Percentiles rank a stretch among this genome's conserved stretches.
Conservation (phyloP, 2,329 filamentous ascomycete species). For the Paramyrothecium roridum region DNA sequence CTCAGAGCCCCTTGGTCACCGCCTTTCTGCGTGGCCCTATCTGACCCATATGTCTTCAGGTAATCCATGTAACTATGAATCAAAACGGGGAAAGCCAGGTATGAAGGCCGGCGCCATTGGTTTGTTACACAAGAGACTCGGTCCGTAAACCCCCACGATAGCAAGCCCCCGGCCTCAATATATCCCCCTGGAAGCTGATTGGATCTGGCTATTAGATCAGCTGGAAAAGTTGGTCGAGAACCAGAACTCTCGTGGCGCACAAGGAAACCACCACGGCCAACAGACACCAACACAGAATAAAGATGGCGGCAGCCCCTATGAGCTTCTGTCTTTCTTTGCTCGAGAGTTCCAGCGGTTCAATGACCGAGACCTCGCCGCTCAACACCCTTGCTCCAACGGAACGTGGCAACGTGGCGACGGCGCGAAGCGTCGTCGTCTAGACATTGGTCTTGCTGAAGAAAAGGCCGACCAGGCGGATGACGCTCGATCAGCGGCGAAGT, state of each 20-base stretch:
- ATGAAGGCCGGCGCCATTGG: slow-evolving; percentile 34
- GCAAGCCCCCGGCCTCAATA: too few relatives aligned
- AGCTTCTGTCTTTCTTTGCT: not conserved
- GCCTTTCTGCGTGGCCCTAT: not conserved
- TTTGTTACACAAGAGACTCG: slow-evolving; percentile 27
- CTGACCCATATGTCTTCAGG: not conserved
- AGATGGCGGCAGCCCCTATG: not conserved
- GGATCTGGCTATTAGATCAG: slow-evolving; percentile 1
- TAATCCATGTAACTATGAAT: slow-evolving; percentile 23
- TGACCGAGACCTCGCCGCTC: not conserved
- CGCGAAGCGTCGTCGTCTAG: not conserved
- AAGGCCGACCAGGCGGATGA: not conserved
- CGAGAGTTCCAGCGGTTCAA: not conserved
- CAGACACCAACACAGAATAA: not conserved
- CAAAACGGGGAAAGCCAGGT: slow-evolving; percentile 29
- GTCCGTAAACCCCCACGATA: slow-evolving; percentile 10
- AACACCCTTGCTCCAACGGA: not conserved
- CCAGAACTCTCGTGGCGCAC: not conserved
- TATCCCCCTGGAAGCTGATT: not conserved
- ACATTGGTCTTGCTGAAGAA: not conserved
- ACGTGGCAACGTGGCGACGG: not conserved
- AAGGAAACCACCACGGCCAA: not conserved
- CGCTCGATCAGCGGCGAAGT: slow-evolving; percentile 10
- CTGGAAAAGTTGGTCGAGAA: slow-evolving; percentile 12
- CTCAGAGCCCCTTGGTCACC: not conserved